Base-by-base conservation (phyloP, 2,329 filamentous ascomycete species). In the Harringtonia aguacate region DNA sequence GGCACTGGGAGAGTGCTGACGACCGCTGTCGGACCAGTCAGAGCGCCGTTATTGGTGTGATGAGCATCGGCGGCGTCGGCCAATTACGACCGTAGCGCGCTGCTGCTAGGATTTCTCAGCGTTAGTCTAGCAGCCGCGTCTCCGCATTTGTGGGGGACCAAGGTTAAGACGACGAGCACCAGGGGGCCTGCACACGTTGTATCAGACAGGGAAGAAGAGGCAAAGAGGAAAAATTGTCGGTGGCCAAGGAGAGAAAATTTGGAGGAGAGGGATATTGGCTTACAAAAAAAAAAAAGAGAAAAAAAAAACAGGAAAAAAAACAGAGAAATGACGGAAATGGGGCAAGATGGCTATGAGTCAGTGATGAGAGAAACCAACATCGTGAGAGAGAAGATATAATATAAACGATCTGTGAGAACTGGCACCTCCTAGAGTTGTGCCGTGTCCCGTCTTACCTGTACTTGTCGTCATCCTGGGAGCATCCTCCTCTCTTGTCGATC, bases 131-230 rank as follows among this genome's bases (percentile, higher is more conserved):
- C 39, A 18, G 22, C 17, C 15, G 21, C 22, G 39, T 42, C 39
- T 42, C 39, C 39, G 39, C 39, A 42, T 36, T 35, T 42, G 39
- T 42, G 39, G 39, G 39, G 39, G 20, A 42, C n/a, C 17, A 37
- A 14, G 35, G 21, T 4, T 28, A n/a, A 36, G 36, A 41, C 22
- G 18, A 22, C 12, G 18, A 14, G 17, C 10, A 35, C 17, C 5
- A 8, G 31, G 17, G 28, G 28, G 24, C 35, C 13, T 9, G 18
- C 34, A 22, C 10, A 40, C 8, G 20, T 14, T 40, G 28, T 8
- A 28, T 15, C 24, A 18, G 8, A 40, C 6, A 34, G 17, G 17
- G 14, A 34, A 34, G 14, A 34, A 13, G 15, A 34, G 17, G 15
- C 14, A 7, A 34, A 34, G 17, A 34, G 15, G 7, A 34, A 34